Conservation (phyloP, 352 stramenopile species). For the Globisporangium splendens region DNA sequence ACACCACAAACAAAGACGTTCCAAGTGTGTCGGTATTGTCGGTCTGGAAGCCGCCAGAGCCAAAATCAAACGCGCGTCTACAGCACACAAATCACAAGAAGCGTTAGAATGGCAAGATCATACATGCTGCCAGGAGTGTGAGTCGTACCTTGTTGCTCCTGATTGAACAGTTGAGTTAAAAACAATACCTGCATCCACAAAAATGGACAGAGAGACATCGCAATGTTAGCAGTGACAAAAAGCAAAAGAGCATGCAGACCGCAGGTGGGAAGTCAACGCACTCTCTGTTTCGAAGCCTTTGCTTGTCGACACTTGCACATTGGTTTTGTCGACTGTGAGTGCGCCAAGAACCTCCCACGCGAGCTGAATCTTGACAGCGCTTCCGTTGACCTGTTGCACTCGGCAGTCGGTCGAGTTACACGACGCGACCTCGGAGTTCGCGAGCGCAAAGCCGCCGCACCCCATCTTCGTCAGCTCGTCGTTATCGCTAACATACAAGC, state of each 20-base stretch:
- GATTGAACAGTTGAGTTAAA: constrained; percentile 37
- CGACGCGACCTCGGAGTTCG: constrained; percentile 37
- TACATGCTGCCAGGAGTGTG: no score
- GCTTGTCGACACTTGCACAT: constrained; percentile 59
- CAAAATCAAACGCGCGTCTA: constrained; percentile 64
- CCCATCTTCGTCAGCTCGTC: constrained; percentile 50
- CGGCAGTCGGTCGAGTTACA: constrained; percentile 44
- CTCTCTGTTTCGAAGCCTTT: constrained; percentile 34
- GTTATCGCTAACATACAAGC: constrained; percentile 33
- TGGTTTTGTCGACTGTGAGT: constrained; percentile 69
- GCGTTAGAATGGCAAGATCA: no score
- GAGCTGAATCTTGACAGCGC: constrained; percentile 53
- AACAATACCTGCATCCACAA: constrained; percentile 31
- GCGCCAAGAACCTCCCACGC: constrained; percentile 79
- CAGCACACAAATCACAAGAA: not conserved
- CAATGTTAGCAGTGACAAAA: not conserved
- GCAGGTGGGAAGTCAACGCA: constrained; percentile 8
- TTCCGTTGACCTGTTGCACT: constrained; percentile 18
- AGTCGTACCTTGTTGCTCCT: constrained; percentile 42
- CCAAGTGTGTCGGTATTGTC: constrained; percentile 46
- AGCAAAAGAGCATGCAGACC: not conserved
- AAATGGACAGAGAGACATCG: not conserved
- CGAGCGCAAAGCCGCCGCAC: constrained; percentile 35
- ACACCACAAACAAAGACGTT: constrained; percentile 70
- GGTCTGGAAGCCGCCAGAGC: constrained; percentile 19